Evolutionary conservation across 108 stramenopile species (phyloP), one percentile per base, ranked within the genome.

Genomic region (Cyclotella sp.): DNA sequence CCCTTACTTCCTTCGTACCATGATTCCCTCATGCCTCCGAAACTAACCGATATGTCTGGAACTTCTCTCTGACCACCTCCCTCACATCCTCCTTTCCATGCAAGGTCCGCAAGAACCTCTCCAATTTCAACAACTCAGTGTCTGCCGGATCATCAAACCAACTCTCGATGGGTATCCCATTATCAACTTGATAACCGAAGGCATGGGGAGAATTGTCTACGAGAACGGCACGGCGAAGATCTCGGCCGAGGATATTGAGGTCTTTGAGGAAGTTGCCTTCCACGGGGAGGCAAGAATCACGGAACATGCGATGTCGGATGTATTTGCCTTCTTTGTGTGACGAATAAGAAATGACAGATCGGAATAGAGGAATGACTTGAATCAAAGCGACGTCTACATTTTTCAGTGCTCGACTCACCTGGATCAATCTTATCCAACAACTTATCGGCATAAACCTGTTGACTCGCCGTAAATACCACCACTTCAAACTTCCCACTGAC

Each of bases 71-170:
- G 13, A 98, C 80, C 12, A 93, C 55, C 0, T 82, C 79, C 14
- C 95, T 89, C 10, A 96, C 90, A 85, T 99, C 99, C 27, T 80
- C 63, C 42, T 72, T 88, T n/a, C 78, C 81, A 34, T 90, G 85
- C 52, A 98, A 80, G 21, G 79, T 86, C 63, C 88, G 40, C 59
- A 98, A 82, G 74, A 99, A 97, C 21, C 85, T 75, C 59, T 95
- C 90, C 40, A 99, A 86, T 66, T 97, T 96, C 19, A 91, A 57
- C 70, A 99, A 81, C 68, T 98, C 98, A 28, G 77, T 89, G 70
- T 99, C 99, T 28, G 84, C 73, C 9, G 78, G 88, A 87, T 98
- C 97, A 67, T 99, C 99, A 85, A 97, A 98, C 97, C 97, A 99
- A 40, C 89, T 91, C 87, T 97, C 97, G 76, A 98, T 98, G 57